These are phyloP conservation scores for Xylona heveae DNA, from an alignment of 495 filamentous ascomycete genomes.

Conservation along the genomic window DNA sequence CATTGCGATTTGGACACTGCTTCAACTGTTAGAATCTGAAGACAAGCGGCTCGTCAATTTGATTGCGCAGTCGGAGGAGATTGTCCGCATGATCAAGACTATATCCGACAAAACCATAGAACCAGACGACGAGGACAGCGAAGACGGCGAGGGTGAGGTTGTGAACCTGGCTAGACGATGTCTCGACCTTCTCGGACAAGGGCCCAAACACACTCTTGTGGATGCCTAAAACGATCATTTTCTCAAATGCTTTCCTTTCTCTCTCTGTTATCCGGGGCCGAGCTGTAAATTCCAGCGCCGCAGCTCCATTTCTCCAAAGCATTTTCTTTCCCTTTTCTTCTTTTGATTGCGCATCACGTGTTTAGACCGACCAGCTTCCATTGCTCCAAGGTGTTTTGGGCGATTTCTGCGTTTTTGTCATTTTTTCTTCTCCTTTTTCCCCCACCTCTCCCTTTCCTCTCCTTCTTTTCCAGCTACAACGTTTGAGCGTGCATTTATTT, in stretches of 20 bases:
- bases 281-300: not conserved
- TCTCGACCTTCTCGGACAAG: slow-evolving; percentile 61
- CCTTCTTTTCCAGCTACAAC: too few species aligned
- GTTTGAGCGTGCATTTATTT: too few species aligned
- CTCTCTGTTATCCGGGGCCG: not conserved
- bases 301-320: too few species aligned
- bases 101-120: slow-evolving; percentile 83
- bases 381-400: too few species aligned
- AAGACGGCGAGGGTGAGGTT: slow-evolving; percentile 78
- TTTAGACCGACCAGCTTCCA: too few species aligned
- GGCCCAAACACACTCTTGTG: slow-evolving; percentile 29
- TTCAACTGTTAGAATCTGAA: slow-evolving; percentile 87
- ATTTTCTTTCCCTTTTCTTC: too few species aligned
- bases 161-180: slow-evolving; percentile 78
- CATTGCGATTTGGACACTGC: slow-evolving; percentile 94
- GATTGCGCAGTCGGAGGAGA: slow-evolving; percentile 69
- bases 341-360: too few species aligned
- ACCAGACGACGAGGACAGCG: slow-evolving; percentile 71
- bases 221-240: slow-evolving; percentile 20
- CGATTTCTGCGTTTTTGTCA: too few species aligned
- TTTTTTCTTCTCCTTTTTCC: too few species aligned
- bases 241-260: slow-evolving; percentile 3
- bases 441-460: too few species aligned
- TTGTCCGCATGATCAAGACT: slow-evolving; percentile 72
- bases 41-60: slow-evolving; percentile 65